phyloP scores from a whole-genome alignment of 1,139 yeast genomes.

The Meyerozyma athensensis region DNA sequence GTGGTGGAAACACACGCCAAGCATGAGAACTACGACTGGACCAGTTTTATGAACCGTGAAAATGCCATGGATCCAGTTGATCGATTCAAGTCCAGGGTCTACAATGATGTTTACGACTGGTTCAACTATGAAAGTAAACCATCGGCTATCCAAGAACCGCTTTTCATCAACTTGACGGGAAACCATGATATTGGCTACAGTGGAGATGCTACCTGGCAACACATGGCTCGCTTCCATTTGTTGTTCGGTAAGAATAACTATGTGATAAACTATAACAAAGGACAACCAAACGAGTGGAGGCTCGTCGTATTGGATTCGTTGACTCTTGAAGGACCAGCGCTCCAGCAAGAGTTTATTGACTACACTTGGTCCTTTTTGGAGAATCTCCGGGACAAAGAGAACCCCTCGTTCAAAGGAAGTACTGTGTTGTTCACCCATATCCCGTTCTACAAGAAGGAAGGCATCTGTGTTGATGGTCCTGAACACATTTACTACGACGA shows the following conservation, averaged over 20 bases:
- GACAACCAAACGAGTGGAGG: slow-evolving; percentile 69
- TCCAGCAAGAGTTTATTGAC: slow-evolving; percentile 62
- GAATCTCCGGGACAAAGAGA: slow-evolving; percentile 43
- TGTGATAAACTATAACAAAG: slow-evolving; percentile 64
- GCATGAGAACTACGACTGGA: slow-evolving; percentile 57
- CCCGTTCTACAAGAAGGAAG: slow-evolving; percentile 77
- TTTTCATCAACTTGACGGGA: slow-evolving; percentile 81
- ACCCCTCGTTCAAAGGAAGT: slow-evolving; percentile 58
- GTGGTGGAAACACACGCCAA: slow-evolving; percentile 42
- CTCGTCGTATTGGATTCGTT: slow-evolving; percentile 80
- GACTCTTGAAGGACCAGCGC: slow-evolving; percentile 85
- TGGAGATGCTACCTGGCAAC: slow-evolving; percentile 92
- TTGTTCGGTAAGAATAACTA: slow-evolving; percentile 83
- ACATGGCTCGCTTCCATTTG: slow-evolving; percentile 69
- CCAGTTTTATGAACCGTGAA: slow-evolving; percentile 36
- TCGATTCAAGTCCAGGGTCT: slow-evolving; percentile 46
- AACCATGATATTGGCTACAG: slow-evolving; percentile 95
- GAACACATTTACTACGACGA: slow-evolving; percentile 56
- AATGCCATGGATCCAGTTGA: slow-evolving; percentile 35
- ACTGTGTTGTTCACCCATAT: slow-evolving; percentile 85
- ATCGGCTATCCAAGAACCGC: slow-evolving; percentile 42
- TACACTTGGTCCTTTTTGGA: slow-evolving; percentile 73
- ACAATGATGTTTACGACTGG: slow-evolving; percentile 66
- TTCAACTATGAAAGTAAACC: slow-evolving; percentile 26
- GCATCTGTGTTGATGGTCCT: slow-evolving; percentile 86